Conservation (phyloP, 108 stramenopile species). For the Hondaea fermentalgiana region DNA sequence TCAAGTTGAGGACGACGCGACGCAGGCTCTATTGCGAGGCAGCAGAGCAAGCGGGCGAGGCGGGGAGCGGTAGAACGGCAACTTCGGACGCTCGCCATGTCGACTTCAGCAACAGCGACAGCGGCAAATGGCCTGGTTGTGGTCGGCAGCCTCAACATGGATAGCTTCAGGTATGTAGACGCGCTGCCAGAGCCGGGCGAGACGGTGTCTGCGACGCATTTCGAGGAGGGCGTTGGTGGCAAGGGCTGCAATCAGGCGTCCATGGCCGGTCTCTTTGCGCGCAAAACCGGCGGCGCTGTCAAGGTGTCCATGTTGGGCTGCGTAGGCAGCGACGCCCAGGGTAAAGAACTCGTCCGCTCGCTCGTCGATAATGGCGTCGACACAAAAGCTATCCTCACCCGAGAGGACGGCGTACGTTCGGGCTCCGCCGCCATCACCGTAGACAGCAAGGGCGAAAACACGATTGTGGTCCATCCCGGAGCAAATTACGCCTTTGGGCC, state of each 20-base stretch:
- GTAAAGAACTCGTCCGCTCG: neutral
- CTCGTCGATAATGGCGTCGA: neutral
- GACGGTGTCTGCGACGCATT: neutral
- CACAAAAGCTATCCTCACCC: neutral
- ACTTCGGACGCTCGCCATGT: too few relatives aligned
- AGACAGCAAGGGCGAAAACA: neutral
- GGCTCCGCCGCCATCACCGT: neutral
- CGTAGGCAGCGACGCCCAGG: neutral
- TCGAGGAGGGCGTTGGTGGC: neutral
- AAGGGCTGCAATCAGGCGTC: conserved; percentile 10
- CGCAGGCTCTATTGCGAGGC: too few relatives aligned
- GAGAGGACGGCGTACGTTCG: neutral
- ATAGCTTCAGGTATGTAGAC: neutral
- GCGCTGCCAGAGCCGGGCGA: neutral
- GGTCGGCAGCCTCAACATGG: conserved; percentile 8
- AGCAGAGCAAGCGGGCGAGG: too few relatives aligned
- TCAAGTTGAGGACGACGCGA: too few relatives aligned
- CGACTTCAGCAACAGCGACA: too few relatives aligned
- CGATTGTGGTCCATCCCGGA: neutral
- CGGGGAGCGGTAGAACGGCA: too few relatives aligned
- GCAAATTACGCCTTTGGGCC: neutral
- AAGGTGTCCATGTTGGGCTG: neutral
- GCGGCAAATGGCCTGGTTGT: neutral
- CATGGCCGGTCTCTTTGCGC: neutral
- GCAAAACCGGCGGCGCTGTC: neutral